Conservation (phyloP, 768 basidiomycete genomes). For the Suillus plorans region DNA sequence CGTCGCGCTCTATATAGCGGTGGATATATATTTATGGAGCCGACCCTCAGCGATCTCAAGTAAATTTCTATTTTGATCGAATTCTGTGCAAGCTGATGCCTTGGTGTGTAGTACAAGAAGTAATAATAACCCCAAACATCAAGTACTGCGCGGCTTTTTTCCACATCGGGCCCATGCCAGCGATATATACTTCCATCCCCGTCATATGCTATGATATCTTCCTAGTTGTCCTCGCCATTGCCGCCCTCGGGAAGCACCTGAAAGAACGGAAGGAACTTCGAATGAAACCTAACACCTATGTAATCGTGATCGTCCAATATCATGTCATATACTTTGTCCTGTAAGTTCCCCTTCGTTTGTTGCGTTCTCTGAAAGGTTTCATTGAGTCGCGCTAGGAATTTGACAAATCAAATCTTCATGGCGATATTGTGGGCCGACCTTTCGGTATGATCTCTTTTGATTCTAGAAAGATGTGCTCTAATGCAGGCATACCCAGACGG, state of each 20-base stretch:
- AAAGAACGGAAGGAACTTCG: not conserved
- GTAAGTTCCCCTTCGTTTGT: not conserved
- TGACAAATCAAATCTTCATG: not conserved
- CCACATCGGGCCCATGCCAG: not conserved
- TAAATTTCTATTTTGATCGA: not conserved
- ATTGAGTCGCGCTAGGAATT: not conserved
- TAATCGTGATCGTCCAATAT: not conserved
- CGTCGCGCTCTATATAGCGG: not conserved
- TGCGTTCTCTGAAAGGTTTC: not conserved
- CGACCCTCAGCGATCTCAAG: not conserved
- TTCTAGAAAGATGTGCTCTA: not conserved
- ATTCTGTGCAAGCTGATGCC: not conserved
- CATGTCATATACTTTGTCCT: not conserved
- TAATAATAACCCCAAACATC: not conserved
- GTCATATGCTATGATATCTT: not conserved
- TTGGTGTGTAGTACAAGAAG: not conserved
- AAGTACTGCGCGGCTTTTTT: not conserved
- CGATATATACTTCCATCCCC: not conserved
- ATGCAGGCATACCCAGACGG: not conserved
- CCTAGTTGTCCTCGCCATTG: not conserved
- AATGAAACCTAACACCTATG: not conserved
- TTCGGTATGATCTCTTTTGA: not conserved
- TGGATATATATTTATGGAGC: not conserved
- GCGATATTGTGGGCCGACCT: not conserved
- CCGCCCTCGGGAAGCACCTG: not conserved